These are phyloP conservation scores for Darksidea phi DNA, from an alignment of 495 filamentous ascomycete species.

Conservation along the genomic window DNA sequence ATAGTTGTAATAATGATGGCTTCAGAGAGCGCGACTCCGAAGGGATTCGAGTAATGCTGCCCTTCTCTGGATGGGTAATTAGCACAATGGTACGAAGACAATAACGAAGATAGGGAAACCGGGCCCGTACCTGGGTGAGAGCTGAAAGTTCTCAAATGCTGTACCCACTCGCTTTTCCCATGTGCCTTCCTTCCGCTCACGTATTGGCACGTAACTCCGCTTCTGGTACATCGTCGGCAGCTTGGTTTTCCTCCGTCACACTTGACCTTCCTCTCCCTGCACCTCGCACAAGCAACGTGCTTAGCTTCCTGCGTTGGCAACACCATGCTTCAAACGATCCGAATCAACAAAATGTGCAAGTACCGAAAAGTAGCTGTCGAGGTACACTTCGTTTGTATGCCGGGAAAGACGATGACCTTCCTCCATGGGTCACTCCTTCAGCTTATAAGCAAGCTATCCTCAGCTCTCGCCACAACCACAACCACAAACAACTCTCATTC, in stretches of 20 bases:
- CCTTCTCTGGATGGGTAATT: too few species aligned
- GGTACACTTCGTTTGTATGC: neutral
- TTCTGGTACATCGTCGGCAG: conserved; percentile 8
- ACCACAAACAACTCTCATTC: too few species aligned
- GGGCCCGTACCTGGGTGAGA: conserved; percentile 3
- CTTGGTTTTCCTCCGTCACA: conserved; percentile 16
- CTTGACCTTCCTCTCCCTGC: conserved; percentile 13
- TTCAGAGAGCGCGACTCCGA: too few species aligned
- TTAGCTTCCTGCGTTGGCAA: neutral
- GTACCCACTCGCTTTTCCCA: conserved; percentile 15
- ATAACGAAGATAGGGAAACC: too few species aligned
- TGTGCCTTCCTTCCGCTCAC: conserved; percentile 19
- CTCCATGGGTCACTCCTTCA: too few species aligned
- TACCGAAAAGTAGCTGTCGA: neutral
- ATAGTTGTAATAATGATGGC: too few species aligned
- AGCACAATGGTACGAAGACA: too few species aligned
- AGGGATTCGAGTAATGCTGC: too few species aligned
- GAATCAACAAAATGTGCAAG: neutral
- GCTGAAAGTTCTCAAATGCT: conserved; percentile 19
- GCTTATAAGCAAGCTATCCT: too few species aligned
- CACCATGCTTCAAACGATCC: neutral
- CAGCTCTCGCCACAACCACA: too few species aligned
- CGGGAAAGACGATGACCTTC: too few species aligned
- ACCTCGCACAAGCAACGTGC: conserved; percentile 15
- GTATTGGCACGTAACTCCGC: conserved; percentile 5